A percentile compares a stretch with the other conserved stretches of the same genome.
phyloP scores from a whole-genome alignment of 139 green algal species.

The Coccomyxa sp. region DNA sequence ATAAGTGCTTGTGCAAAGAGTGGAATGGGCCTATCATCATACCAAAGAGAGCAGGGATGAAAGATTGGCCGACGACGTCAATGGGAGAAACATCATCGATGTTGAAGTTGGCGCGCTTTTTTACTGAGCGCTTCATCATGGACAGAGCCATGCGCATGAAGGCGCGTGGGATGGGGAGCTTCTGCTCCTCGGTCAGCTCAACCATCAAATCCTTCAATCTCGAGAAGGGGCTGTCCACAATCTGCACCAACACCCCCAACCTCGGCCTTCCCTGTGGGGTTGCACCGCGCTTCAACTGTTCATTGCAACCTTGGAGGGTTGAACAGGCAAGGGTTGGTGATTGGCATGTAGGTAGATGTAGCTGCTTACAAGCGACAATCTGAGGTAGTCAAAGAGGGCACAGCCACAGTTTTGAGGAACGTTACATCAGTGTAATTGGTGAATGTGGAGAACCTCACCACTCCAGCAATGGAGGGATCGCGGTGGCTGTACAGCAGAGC shows the following conservation, averaged over 20 bases:
- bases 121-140: conserved; percentile 69
- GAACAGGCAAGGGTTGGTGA: no score
- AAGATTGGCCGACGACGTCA: conserved; percentile 40
- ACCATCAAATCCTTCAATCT: conserved; percentile 83
- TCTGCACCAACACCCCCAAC: conserved; percentile 33
- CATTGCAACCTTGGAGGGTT: no score
- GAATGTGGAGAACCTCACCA: conserved; percentile 33
- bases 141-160: conserved; percentile 54
- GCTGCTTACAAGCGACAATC: not conserved
- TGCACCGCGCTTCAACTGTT: no score
- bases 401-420: no score
- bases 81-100: conserved; percentile 64
- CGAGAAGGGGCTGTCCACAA: conserved; percentile 91
- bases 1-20: no score
- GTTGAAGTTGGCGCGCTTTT: conserved; percentile 73
- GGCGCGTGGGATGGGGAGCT: conserved; percentile 24
- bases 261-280: not conserved
- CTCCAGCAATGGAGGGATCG: conserved; percentile 67
- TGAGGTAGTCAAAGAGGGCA: no score
- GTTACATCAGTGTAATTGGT: no score
- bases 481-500: conserved; percentile 75
- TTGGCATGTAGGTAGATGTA: not conserved
- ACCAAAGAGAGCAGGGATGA: conserved; percentile 89
- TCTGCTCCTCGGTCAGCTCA: conserved; percentile 75
- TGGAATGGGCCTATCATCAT: not conserved